A percentile compares a stretch with the other conserved stretches of the same genome.
These are phyloP conservation scores for Periconia macrospinosa DNA, from an alignment of 2,329 filamentous ascomycete species.

Conservation along the genomic window DNA sequence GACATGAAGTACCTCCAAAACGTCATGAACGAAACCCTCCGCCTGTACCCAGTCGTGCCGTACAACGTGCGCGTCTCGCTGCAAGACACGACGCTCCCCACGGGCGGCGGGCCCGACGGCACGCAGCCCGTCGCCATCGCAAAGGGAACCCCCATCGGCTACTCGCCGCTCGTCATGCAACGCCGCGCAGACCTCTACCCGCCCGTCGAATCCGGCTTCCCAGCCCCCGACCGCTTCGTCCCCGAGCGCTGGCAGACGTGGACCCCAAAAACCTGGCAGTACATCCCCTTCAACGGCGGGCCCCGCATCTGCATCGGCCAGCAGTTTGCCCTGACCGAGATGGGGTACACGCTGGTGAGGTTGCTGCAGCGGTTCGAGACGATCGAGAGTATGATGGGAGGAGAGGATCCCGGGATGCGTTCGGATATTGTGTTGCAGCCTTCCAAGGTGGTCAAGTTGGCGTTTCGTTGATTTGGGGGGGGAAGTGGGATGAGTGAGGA, in stretches of 20 bases:
- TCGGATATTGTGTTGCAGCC: slow-evolving; percentile 54
- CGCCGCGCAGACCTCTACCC: slow-evolving; percentile 54
- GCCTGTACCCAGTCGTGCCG: slow-evolving; percentile 54
- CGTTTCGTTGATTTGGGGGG: slow-evolving; percentile 27
- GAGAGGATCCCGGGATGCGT: slow-evolving; percentile 43
- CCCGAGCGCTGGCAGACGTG: slow-evolving; percentile 56
- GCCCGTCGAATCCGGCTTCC: slow-evolving; percentile 39
- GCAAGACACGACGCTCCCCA: slow-evolving; percentile 52
- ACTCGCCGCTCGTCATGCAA: slow-evolving; percentile 54
- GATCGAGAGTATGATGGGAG: slow-evolving; percentile 45
- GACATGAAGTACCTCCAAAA: slow-evolving; percentile 72
- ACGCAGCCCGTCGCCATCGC: slow-evolving; percentile 48
- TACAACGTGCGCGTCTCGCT: slow-evolving; percentile 54
- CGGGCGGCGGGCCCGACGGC: slow-evolving; percentile 52
- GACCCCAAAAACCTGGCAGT: slow-evolving; percentile 54
- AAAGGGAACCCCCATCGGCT: slow-evolving; percentile 49
- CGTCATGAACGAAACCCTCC: slow-evolving; percentile 43
- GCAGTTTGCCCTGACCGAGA: slow-evolving; percentile 55
- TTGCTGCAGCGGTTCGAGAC: slow-evolving; percentile 49
- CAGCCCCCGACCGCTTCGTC: slow-evolving; percentile 45
- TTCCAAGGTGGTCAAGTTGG: slow-evolving; percentile 43
- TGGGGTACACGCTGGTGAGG: slow-evolving; percentile 52
- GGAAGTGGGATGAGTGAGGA: too few species aligned
- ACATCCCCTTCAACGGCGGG: slow-evolving; percentile 53
- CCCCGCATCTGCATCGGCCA: slow-evolving; percentile 55